These are phyloP conservation scores for Claviceps capensis DNA, from an alignment of 2,329 filamentous ascomycete genomes.

Conservation along the genomic window DNA sequence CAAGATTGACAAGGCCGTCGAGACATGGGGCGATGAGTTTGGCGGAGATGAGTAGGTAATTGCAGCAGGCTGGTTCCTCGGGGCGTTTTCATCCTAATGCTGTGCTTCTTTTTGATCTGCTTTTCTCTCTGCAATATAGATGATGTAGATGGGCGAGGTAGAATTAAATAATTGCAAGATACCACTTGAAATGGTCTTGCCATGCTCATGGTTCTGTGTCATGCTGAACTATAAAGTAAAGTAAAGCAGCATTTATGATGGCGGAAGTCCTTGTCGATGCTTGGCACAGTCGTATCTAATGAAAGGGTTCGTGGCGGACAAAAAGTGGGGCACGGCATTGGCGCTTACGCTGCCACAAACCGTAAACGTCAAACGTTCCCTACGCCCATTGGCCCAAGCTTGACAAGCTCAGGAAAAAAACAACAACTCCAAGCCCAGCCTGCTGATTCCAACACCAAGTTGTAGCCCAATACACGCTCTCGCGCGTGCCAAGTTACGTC, in stretches of 20 bases:
- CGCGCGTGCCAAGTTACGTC: background rate
- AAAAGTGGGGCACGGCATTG: background rate
- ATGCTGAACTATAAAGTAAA: too few species aligned
- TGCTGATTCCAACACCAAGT: background rate
- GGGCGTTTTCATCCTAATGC: too few species aligned
- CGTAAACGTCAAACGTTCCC: background rate
- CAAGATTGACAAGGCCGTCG: slow-evolving; percentile 54
- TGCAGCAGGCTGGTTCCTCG: too few species aligned
- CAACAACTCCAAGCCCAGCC: background rate
- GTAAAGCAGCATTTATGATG: too few species aligned
- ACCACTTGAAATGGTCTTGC: too few species aligned
- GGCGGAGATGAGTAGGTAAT: slow-evolving; percentile 7
- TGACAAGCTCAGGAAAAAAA: slow-evolving; percentile 4
- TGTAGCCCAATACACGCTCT: background rate
- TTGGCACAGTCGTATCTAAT: too few species aligned
- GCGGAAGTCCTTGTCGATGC: too few species aligned
- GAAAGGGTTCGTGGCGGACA: background rate
- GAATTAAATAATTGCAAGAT: too few species aligned
- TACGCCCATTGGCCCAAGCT: slow-evolving; percentile 22
- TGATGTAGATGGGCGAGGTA: too few species aligned
- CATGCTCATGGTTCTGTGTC: too few species aligned
- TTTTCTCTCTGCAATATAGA: too few species aligned
- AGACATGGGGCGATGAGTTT: slow-evolving; percentile 21
- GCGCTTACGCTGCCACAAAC: background rate
- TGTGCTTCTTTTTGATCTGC: too few species aligned